phyloP scores from a whole-genome alignment of 805 yeast species.

The Lipomyces chichibuensis region DNA sequence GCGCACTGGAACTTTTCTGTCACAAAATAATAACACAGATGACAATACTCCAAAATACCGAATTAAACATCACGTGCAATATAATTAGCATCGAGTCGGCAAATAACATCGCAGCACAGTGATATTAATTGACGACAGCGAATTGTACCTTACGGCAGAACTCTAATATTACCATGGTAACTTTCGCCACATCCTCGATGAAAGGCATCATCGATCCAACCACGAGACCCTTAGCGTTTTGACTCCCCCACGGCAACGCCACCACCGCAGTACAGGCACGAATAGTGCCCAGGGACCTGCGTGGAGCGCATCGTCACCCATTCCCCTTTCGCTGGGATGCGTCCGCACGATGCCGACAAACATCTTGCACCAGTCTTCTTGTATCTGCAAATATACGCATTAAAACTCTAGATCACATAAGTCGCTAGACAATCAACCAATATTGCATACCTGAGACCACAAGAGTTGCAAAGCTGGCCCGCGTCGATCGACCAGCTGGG shows the following conservation, averaged over 20 bases:
- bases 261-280: slow-evolving; percentile 63
- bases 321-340: slow-evolving; percentile 96
- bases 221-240: slow-evolving; percentile 18
- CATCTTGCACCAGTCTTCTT: slow-evolving; percentile 94
- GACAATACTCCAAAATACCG: not conserved
- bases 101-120: not conserved
- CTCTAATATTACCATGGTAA: not conserved
- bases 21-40: not conserved
- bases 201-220: too few relatives aligned
- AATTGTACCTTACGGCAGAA: not conserved
- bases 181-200: not conserved
- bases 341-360: slow-evolving; percentile 68
- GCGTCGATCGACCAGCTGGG: slow-evolving; percentile 91
- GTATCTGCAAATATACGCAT: slow-evolving; percentile 52
- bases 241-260: slow-evolving; percentile 46
- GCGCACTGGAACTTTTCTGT: not conserved
- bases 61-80: not conserved
- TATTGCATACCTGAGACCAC: slow-evolving; percentile 62
- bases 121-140: not conserved
- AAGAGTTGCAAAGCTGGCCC: slow-evolving; percentile 96
- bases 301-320: slow-evolving; percentile 68
- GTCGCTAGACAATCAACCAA: not conserved
- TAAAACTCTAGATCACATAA: not conserved
- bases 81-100: not conserved
- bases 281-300: slow-evolving; percentile 41